phyloP scores from a whole-genome alignment of 2,329 filamentous ascomycete species.

The Moelleriella libera region DNA sequence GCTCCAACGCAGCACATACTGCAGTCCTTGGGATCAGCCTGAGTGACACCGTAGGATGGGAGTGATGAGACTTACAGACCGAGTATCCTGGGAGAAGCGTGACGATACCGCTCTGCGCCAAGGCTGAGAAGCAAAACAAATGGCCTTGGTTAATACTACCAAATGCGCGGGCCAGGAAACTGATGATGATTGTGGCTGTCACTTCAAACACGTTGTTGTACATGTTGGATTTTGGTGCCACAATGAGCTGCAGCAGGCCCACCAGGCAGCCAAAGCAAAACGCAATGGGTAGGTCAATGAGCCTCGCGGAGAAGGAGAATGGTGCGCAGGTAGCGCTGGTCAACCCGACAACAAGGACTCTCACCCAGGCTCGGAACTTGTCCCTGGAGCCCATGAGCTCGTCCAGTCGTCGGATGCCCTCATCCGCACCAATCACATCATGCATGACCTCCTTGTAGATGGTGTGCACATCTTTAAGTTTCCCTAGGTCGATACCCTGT shows the following conservation, averaged over 20 bases:
- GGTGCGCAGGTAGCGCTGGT: conserved; percentile 60
- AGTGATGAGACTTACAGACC: conserved; percentile 26
- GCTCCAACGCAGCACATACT: conserved; percentile 40
- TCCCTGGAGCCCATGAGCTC: conserved; percentile 37
- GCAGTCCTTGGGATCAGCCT: neutral
- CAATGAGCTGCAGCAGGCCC: conserved; percentile 54
- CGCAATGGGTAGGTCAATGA: conserved; percentile 58
- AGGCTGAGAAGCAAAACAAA: conserved; percentile 51
- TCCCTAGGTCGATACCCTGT: conserved; percentile 47
- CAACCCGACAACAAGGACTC: conserved; percentile 55
- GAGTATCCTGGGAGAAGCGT: conserved; percentile 53
- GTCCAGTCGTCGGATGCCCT: conserved; percentile 38
- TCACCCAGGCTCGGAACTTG: conserved; percentile 36
- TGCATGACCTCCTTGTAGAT: conserved; percentile 54
- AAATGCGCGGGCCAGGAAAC: conserved; percentile 47
- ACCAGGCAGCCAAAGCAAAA: conserved; percentile 59
- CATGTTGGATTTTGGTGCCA: conserved; percentile 54
- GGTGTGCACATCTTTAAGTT: conserved; percentile 44
- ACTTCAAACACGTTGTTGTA: conserved; percentile 55
- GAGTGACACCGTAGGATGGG: neutral
- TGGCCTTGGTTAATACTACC: conserved; percentile 38
- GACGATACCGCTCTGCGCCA: conserved; percentile 51
- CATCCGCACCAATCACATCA: conserved; percentile 42
- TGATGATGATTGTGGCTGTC: conserved; percentile 43
- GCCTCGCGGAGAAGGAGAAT: conserved; percentile 58